Base-by-base conservation (phyloP, 495 filamentous ascomycete species). In the Wilcoxina mikolae region DNA sequence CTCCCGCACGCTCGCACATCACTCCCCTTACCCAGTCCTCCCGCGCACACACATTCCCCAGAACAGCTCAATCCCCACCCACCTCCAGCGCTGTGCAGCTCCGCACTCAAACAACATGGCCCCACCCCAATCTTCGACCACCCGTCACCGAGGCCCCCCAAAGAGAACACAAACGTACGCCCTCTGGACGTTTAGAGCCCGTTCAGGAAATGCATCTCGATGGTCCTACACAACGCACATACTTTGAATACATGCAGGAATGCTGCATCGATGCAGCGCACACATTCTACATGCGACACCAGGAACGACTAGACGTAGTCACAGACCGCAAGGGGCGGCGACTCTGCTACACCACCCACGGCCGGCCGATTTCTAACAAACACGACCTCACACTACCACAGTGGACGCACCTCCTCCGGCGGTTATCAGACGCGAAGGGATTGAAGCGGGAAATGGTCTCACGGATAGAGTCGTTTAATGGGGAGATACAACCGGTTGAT, bases 321-420 rank as follows among this genome's bases (percentile, higher is more conserved):
- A 60, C 60, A 31, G 62, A 65, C 24, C 45, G 52, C 38, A 56
- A 55, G n/a, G 52, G 47, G 26, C 54, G 55, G 18, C 60, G 33
- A 12, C 54, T 64, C 20, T 52, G 31, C 33, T 49, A 18, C 18
- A 41, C 51, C 46, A 63, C 60, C 3, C 60, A 11, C 56, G 54
- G 41, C 49, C 28, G 11, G 57, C 55, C 54, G 25, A 65, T 65
- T 17, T 55, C 49, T 11, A 53, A 31, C n/a, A 27, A 55, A 25
- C 44, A 53, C n/a, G 55, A 57, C 38, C 62, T 65, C 26, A 66
- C 51, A 17, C 54, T 66, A 18, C 63, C 63, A 5, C 63, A 65
- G 29, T 66, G 63, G 63, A 66, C 63, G 11, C 58, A 66, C 26
- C 56, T 65, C 15, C 56, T 66, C n/a, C 62, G 63, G 11, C 56